A percentile compares a stretch with the other conserved stretches of the same genome.
phyloP scores from a whole-genome alignment of 148 eudicot genomes.

The Hydrangea macrophylla region DNA sequence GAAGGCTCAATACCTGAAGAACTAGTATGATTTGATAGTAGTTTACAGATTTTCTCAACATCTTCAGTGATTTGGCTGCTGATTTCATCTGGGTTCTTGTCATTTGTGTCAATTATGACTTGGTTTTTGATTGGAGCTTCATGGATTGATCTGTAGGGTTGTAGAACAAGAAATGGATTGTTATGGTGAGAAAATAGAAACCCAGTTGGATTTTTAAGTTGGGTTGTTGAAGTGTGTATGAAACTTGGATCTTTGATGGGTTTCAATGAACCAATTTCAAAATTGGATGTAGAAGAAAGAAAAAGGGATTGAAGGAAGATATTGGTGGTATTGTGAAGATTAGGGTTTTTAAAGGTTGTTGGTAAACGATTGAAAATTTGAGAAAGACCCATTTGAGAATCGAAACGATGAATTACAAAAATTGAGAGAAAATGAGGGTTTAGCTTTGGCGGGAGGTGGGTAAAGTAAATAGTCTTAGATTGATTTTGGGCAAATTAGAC shows the following conservation, averaged over 20 bases:
- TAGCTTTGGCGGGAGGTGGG: background rate
- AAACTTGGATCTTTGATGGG: conserved; percentile 6
- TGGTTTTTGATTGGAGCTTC: conserved; percentile 13
- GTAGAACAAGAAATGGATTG: conserved; percentile 6
- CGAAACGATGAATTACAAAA: background rate
- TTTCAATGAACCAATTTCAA: background rate
- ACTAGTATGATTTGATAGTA: conserved; percentile 30
- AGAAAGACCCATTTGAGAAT: conserved; percentile 25
- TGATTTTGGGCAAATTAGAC: no score
- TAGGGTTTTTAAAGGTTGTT: background rate
- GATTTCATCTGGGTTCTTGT: conserved; percentile 17
- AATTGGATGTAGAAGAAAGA: background rate
- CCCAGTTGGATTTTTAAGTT: background rate
- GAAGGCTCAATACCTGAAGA: conserved; percentile 29
- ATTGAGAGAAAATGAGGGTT: background rate
- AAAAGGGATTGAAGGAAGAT: background rate
- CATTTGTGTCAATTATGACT: conserved; percentile 1
- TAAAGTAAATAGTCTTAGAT: no score
- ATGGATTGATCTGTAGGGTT: conserved; percentile 32
- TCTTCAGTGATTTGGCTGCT: conserved; percentile 25
- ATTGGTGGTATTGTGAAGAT: background rate
- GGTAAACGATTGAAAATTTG: conserved; percentile 18
- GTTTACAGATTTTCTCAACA: conserved; percentile 46
- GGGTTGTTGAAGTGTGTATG: conserved; percentile 2
- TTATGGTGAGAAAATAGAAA: background rate